Conservation (phyloP, 345 rosid species). For the Psidium guajava region DNA sequence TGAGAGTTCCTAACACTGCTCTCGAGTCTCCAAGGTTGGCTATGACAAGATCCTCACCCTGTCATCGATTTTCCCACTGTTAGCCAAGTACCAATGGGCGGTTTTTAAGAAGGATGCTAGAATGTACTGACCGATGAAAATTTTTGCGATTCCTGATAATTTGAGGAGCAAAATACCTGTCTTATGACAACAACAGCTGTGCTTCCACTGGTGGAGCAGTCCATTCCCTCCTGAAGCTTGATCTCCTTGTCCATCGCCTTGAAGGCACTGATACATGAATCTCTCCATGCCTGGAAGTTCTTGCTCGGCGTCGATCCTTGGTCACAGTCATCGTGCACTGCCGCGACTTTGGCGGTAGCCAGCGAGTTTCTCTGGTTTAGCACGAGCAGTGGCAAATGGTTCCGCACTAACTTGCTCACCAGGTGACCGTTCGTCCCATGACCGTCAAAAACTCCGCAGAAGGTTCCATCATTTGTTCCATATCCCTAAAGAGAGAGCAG, state of each 20-base stretch:
- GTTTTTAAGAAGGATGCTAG: neutral
- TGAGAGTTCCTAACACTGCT: constrained; percentile 52
- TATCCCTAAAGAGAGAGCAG: constrained; percentile 28
- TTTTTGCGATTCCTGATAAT: neutral
- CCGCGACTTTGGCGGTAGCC: neutral
- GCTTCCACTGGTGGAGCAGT: constrained; percentile 67
- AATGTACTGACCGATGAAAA: neutral
- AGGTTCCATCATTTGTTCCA: constrained; percentile 43
- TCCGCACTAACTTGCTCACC: constrained; percentile 58
- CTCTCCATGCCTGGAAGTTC: constrained; percentile 23
- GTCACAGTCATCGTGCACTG: neutral
- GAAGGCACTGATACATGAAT: constrained; percentile 36
- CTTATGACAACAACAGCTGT: constrained; percentile 64
- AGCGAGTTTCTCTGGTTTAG: constrained; percentile 36
- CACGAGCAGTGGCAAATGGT: constrained; percentile 45
- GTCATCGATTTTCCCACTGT: neutral
- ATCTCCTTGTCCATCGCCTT: constrained; percentile 64
- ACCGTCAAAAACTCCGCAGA: constrained; percentile 82
- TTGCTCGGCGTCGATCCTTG: neutral
- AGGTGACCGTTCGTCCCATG: constrained; percentile 74
- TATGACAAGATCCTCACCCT: constrained; percentile 63
- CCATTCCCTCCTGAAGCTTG: constrained; percentile 45
- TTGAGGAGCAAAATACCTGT: constrained; percentile 24
- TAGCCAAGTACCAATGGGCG: neutral
- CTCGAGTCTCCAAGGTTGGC: constrained; percentile 94